phyloP scores from a whole-genome alignment of 257 asterid species.

The Solanum habrochaites region DNA sequence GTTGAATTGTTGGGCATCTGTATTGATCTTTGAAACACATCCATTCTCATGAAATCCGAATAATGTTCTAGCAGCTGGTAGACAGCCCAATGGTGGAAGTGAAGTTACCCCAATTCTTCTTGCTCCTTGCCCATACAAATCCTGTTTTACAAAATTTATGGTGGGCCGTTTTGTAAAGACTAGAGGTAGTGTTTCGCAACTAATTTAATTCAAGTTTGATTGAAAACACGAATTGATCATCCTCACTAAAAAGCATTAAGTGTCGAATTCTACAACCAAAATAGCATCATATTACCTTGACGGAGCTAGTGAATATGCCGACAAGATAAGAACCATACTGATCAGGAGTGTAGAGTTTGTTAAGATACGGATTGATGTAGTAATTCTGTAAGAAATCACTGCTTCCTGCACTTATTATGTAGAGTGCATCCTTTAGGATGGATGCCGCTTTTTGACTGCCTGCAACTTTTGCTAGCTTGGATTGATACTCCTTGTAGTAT shows the following conservation, averaged over 20 bases:
- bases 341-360: conserved; percentile 58
- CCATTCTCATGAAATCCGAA: conserved; percentile 69
- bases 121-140: conserved; percentile 68
- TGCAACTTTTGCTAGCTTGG: conserved; percentile 55
- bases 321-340: conserved; percentile 64
- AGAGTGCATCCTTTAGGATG: conserved; percentile 47
- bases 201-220: not conserved
- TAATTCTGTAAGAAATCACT: conserved; percentile 87
- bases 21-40: conserved; percentile 57
- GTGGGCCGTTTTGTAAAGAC: no score
- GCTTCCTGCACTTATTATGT: conserved; percentile 58
- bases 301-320: conserved; percentile 37
- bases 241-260: not conserved
- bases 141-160: conserved; percentile 13
- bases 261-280: not conserved
- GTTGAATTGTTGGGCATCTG: conserved; percentile 71
- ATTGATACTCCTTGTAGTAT: conserved; percentile 66
- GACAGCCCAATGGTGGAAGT: conserved; percentile 89
- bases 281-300: conserved; percentile 33
- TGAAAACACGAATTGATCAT: not conserved
- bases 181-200: not conserved
- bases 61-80: conserved; percentile 71
- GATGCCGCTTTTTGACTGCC: conserved; percentile 44
- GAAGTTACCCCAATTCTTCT: conserved; percentile 88
- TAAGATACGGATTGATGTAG: conserved; percentile 62